phyloP scores from a whole-genome alignment of 2,329 filamentous ascomycete genomes.

The Stachybotrys echinatus region DNA sequence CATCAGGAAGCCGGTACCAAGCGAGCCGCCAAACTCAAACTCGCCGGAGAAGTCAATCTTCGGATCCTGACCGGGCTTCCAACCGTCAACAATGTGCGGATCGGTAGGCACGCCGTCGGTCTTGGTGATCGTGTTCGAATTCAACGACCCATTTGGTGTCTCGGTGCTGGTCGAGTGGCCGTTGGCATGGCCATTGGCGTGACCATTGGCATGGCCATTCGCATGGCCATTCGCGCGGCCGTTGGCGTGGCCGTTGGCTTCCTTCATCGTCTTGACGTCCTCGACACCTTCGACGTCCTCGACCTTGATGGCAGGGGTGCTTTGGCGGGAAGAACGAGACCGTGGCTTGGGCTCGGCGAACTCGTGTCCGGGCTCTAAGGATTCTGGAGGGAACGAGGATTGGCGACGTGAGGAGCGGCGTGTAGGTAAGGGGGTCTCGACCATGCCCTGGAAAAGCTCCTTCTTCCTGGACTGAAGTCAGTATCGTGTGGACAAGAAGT shows the following conservation, averaged over 20 bases:
- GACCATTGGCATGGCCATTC: slow-evolving; percentile 24
- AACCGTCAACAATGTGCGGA: slow-evolving; percentile 42
- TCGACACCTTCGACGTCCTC: slow-evolving; percentile 30
- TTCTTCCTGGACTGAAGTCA: slow-evolving; percentile 43
- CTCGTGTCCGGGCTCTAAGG: slow-evolving; percentile 43
- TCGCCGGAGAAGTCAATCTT: slow-evolving; percentile 59
- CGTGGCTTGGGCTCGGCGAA: slow-evolving; percentile 37
- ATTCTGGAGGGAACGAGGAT: slow-evolving; percentile 38
- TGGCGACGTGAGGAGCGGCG: slow-evolving; percentile 45
- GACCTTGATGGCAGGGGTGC: slow-evolving; percentile 42
- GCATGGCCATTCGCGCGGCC: slow-evolving; percentile 19
- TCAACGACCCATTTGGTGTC: slow-evolving; percentile 5
- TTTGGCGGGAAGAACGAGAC: slow-evolving; percentile 34
- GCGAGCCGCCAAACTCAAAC: slow-evolving; percentile 82
- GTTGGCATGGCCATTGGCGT: slow-evolving; percentile 14
- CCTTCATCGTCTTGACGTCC: slow-evolving; percentile 22
- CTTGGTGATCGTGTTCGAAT: slow-evolving; percentile 8
- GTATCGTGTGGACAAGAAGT: neutral
- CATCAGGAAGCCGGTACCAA: slow-evolving; percentile 83
- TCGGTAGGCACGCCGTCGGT: slow-evolving; percentile 10
- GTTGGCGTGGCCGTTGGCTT: slow-evolving; percentile 20
- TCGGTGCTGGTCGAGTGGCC: slow-evolving; percentile 7
- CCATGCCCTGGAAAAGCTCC: slow-evolving; percentile 56
- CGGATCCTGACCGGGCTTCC: slow-evolving; percentile 54
- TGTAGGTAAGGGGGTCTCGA: slow-evolving; percentile 43